A percentile compares a stretch with the other conserved stretches of the same genome.
Evolutionary conservation across 2,329 filamentous ascomycete species (phyloP).

Genomic region (Neurospora sp.): DNA sequence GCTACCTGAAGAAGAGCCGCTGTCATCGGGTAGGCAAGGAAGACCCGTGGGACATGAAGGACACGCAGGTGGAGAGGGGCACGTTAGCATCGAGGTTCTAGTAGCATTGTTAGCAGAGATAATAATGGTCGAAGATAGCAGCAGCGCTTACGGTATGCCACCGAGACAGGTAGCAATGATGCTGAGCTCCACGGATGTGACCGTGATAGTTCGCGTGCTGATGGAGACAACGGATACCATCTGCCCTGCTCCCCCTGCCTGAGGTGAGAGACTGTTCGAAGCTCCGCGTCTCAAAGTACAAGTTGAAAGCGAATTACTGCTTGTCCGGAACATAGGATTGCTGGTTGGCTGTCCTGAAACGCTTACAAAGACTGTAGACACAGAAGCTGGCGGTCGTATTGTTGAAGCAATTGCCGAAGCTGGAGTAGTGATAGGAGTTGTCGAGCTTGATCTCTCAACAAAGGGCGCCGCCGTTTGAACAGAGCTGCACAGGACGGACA

Average conservation of each 20-base stretch:
- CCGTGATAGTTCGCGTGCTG: background rate
- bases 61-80: constrained; percentile 1
- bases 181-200: constrained; percentile 4
- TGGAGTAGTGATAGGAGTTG: background rate
- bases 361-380: background rate
- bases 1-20: background rate
- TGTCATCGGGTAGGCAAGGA: background rate
- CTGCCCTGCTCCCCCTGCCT: background rate
- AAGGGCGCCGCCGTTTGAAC: background rate
- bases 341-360: background rate
- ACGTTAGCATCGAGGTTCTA: constrained; percentile 1
- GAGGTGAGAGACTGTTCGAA: background rate
- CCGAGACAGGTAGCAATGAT: constrained; percentile 3
- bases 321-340: background rate
- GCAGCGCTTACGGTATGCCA: background rate
- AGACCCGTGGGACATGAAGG: background rate
- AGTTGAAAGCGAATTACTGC: background rate
- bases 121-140: background rate
- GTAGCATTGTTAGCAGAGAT: background rate
- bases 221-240: background rate
- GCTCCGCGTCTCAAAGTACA: background rate
- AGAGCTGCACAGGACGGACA: constrained; percentile 2
- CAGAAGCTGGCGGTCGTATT: background rate
- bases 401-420: background rate
- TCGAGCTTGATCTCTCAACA: background rate